Conservation (phyloP, 768 basidiomycete genomes). For the Termitomyces sp. region DNA sequence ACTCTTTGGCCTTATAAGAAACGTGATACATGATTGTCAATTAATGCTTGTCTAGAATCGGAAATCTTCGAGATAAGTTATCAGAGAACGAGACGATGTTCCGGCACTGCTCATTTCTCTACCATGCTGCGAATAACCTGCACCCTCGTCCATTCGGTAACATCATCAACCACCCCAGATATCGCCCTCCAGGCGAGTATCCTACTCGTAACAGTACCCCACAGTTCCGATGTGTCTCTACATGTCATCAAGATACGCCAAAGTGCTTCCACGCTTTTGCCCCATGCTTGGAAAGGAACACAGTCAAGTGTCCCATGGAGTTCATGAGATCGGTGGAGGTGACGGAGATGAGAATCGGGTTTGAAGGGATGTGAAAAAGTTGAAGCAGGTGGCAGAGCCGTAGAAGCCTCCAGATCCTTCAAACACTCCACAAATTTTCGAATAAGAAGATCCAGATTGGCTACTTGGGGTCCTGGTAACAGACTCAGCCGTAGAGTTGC, state of each 20-base stretch:
- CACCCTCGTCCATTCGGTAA: slow-evolving; percentile 56
- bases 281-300: slow-evolving; percentile 38
- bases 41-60: background rate
- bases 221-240: slow-evolving; percentile 24
- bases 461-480: slow-evolving; percentile 20
- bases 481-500: slow-evolving; percentile 31
- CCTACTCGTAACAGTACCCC: slow-evolving; percentile 49
- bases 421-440: slow-evolving; percentile 21
- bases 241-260: slow-evolving; percentile 48
- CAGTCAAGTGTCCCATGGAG: slow-evolving; percentile 27
- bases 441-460: slow-evolving; percentile 26
- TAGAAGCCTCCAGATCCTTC: slow-evolving; percentile 20
- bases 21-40: too few species aligned
- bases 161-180: slow-evolving; percentile 28
- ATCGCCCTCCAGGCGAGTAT: slow-evolving; percentile 52
- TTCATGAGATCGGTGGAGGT: slow-evolving; percentile 27
- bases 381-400: slow-evolving; percentile 9
- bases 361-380: background rate
- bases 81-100: background rate
- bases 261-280: slow-evolving; percentile 44
- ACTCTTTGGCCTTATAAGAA: too few species aligned
- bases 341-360: slow-evolving; percentile 3
- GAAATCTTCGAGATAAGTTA: background rate
- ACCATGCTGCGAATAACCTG: slow-evolving; percentile 21
- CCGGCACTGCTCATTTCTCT: background rate